Conservation (phyloP, 371 early-diverging fungal species). For the Funneliformis caledonium region DNA sequence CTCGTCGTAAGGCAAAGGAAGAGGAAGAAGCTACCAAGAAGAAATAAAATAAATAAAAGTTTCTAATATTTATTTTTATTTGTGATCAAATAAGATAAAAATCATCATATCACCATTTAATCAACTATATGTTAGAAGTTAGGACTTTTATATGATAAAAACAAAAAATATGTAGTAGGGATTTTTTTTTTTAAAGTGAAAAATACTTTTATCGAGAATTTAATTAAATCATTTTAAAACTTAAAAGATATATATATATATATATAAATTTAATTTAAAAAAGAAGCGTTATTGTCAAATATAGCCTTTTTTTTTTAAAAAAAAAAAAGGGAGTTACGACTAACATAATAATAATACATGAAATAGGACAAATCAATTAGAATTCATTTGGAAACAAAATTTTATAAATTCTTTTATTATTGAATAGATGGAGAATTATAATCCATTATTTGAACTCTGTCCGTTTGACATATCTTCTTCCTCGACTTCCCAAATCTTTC, state of each 20-base stretch:
- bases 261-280: too few species aligned
- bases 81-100: too few species aligned
- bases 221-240: not conserved
- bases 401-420: not conserved
- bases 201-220: not conserved
- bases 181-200: not conserved
- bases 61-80: not conserved
- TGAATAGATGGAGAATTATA: not conserved
- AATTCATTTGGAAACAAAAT: not conserved
- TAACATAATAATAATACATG: too few species aligned
- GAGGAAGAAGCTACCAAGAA: conserved; percentile 89
- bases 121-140: too few species aligned
- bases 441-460: not conserved
- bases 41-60: conserved; percentile 51
- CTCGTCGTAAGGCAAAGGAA: conserved; percentile 79
- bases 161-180: not conserved
- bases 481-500: conserved; percentile 55
- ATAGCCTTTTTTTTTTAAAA: too few species aligned
- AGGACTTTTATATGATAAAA: not conserved
- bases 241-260: too few species aligned
- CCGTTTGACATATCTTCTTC: not conserved
- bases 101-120: too few species aligned
- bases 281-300: too few species aligned
- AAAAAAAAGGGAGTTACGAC: too few species aligned
- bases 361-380: too few species aligned